Evolutionary conservation across 768 basidiomycete genomes (phyloP).

Genomic region (Royoungia palumana): DNA sequence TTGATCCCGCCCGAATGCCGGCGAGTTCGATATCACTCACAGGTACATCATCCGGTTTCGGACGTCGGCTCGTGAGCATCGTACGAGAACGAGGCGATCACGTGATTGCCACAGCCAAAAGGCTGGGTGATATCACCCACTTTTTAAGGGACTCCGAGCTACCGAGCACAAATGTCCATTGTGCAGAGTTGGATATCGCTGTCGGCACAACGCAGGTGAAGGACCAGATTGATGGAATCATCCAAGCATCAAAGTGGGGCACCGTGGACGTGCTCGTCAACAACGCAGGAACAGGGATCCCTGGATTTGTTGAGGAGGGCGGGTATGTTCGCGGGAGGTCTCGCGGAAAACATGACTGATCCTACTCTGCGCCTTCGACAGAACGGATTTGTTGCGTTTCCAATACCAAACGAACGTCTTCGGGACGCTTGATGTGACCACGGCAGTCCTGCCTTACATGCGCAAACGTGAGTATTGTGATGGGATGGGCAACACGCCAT

Average conservation of each 20-base stretch:
- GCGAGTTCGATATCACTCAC: not conserved
- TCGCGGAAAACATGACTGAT: not conserved
- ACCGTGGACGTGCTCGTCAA: constrained; percentile 61
- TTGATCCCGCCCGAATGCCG: no score
- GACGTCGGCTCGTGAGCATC: constrained; percentile 46
- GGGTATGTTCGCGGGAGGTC: constrained; percentile 38
- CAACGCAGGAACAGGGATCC: constrained; percentile 52
- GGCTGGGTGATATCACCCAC: constrained; percentile 38
- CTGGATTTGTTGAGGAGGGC: constrained; percentile 53
- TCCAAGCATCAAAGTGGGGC: constrained; percentile 40
- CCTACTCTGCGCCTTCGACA: not conserved
- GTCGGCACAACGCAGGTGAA: constrained; percentile 42
- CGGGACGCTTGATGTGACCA: constrained; percentile 47
- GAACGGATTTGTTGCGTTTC: constrained; percentile 33
- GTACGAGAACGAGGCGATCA: constrained; percentile 54
- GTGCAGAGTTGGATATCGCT: constrained; percentile 51
- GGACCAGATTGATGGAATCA: constrained; percentile 41
- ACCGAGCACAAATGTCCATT: constrained; percentile 34
- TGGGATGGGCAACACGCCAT: not conserved
- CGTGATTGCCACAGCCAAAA: constrained; percentile 58
- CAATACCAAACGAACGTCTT: constrained; percentile 40
- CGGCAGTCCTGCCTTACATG: constrained; percentile 50
- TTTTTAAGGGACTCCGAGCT: constrained; percentile 13
- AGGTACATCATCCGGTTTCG: constrained; percentile 63
- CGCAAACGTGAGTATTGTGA: constrained; percentile 28